phyloP scores from a whole-genome alignment of 1,139 yeast species.

The Yamadazyma taylorii region DNA sequence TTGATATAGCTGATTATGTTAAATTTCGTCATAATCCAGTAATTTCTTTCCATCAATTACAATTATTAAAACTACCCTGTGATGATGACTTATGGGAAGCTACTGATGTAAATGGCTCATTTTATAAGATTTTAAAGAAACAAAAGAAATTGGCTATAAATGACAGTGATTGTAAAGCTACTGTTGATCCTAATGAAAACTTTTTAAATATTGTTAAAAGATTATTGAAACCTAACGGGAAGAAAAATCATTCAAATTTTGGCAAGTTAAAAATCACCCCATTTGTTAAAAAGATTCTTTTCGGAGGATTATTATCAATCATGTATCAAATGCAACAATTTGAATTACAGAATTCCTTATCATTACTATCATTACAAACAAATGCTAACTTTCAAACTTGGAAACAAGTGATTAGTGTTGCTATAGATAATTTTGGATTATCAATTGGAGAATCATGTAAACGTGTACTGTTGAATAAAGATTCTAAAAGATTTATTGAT shows the following conservation, averaged over 20 bases:
- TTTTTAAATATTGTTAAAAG: slow-evolving; percentile 38
- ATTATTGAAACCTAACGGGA: slow-evolving; percentile 19
- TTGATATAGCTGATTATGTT: slow-evolving; percentile 76
- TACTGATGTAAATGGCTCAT: slow-evolving; percentile 39
- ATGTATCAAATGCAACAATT: slow-evolving; percentile 78
- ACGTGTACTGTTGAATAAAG: slow-evolving; percentile 8
- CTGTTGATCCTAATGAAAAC: slow-evolving; percentile 24
- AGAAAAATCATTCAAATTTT: slow-evolving; percentile 8
- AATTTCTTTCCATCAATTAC: slow-evolving; percentile 70
- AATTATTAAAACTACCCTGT: slow-evolving; percentile 71
- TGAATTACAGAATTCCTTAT: slow-evolving; percentile 55
- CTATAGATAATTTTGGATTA: slow-evolving; percentile 46
- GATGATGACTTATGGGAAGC: slow-evolving; percentile 71
- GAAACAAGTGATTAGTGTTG: slow-evolving; percentile 64
- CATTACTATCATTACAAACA: slow-evolving; percentile 36
- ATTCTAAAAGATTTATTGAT: slow-evolving; percentile 10
- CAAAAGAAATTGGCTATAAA: slow-evolving; percentile 29
- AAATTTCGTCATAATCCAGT: slow-evolving; percentile 74
- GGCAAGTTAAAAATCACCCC: slow-evolving; percentile 17
- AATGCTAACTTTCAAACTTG: slow-evolving; percentile 43
- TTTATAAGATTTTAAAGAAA: slow-evolving; percentile 38
- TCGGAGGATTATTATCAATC: slow-evolving; percentile 71
- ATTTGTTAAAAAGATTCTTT: slow-evolving; percentile 64
- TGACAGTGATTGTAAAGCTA: slow-evolving; percentile 12
- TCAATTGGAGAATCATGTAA: slow-evolving; percentile 13